Evolutionary conservation across 2,329 filamentous ascomycete genomes (phyloP), one percentile per base, ranked within the genome.

Genomic region (Metarhizium sp.): DNA sequence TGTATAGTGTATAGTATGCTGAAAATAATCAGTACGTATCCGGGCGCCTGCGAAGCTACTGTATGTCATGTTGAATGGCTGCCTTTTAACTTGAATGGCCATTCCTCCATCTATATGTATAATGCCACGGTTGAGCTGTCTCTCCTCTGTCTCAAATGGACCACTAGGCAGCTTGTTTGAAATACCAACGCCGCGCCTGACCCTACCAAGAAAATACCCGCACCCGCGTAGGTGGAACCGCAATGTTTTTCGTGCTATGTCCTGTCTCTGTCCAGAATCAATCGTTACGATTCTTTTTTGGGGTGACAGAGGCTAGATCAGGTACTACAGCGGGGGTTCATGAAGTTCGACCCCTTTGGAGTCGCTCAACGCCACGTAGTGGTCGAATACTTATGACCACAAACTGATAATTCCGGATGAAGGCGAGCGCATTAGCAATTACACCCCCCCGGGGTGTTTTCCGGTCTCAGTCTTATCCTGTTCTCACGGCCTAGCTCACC

Each of bases 51-150:
- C 45, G 25, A 48, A 48, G 18, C 45, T 48, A 30, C 45, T 30
- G 20, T 18, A 54, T 50, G 47, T 34, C 52, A 57, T 57, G 56
- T 57, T 55, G 55, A 57, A 54, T 54, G 52, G 53, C 50, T 32
- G 46, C 45, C 25, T 54, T 46, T 42, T 45, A 11, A 25, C 47
- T 18, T 34, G 18, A n/a, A 20, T 55, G 55, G 52, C 50, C 50
- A 52, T 49, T 55, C 48, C 38, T 40, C 50, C 29, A 53, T 55
- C 45, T 56, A 55, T 49, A 18, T 25, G 46, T 34, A 47, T 47
- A 25, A 51, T 51, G 48, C 36, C 42, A 16, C 46, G 50, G 20
- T 55, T 57, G 50, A 55, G 29, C 47, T 48, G 50, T 55, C 50
- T 50, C 29, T 55, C 53, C 14, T 34, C 11, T 30, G 30, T 48